Percentiles rank a stretch among this genome's conserved stretches.
phyloP scores from a whole-genome alignment of 2,329 filamentous ascomycete species.

The Arthrobotrys sinensis region DNA sequence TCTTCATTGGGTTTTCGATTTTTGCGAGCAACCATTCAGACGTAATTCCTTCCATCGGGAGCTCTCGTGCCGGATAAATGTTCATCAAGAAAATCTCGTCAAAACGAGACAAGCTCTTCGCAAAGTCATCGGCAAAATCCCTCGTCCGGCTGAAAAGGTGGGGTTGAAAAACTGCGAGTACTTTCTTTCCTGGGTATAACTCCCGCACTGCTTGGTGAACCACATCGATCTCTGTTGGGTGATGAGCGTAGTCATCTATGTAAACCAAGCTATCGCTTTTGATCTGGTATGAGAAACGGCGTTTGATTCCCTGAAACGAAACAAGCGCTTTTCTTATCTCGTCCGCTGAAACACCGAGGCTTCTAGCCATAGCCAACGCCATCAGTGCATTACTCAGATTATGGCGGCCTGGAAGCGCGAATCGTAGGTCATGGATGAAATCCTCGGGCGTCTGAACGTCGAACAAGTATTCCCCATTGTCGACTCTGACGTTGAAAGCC shows the following conservation, averaged over 20 bases:
- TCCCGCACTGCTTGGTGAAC: conserved; percentile 20
- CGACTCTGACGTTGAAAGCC: neutral
- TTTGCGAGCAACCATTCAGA: conserved; percentile 12
- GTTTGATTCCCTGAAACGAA: conserved; percentile 10
- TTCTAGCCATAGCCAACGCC: neutral
- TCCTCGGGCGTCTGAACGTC: neutral
- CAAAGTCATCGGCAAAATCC: conserved; percentile 21
- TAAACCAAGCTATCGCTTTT: conserved; percentile 1
- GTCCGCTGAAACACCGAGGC: neutral
- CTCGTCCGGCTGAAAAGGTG: conserved; percentile 33
- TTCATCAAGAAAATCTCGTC: conserved; percentile 15
- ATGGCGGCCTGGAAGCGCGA: conserved; percentile 1
- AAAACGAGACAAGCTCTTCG: conserved; percentile 13
- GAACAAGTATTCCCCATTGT: neutral
- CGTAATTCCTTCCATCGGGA: conserved; percentile 12
- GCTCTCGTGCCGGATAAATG: conserved; percentile 12
- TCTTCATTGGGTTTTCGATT: neutral
- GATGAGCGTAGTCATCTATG: conserved; percentile 18
- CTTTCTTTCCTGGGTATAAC: conserved; percentile 9
- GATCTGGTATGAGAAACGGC: conserved; percentile 17
- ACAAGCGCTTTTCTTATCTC: neutral
- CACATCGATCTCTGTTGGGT: conserved; percentile 21
- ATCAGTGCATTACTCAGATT: conserved; percentile 12
- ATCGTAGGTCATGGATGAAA: neutral
- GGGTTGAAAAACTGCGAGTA: conserved; percentile 24